Evolutionary conservation across 805 yeast species (phyloP), one percentile per base, ranked within the genome.

Genomic region (Kazachstania africana): DNA sequence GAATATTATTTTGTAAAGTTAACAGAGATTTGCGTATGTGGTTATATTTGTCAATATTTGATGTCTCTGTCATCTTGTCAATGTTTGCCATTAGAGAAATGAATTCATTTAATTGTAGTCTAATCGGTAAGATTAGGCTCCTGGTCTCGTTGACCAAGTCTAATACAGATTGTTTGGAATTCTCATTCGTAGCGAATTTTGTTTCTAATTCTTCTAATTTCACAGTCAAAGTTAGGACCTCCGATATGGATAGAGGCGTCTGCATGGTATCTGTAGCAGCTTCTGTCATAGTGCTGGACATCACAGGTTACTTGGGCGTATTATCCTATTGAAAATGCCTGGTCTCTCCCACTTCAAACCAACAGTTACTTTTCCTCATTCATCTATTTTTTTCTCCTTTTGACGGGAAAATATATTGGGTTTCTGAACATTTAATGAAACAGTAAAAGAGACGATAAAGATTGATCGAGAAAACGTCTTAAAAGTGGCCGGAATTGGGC

Each of bases 31-130:
- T 32, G 16, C 48, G 42, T 8, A 53, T 36, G 17, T 29, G 13
- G 6, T 18, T 16, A 28, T 43, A 50, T 28, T 39, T 46, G 27
- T 51, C 55, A 25, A 39, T 39, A 4, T 6, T 6, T 6, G 47
- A 32, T 13, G 41, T 27, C 6, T 26, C 34, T 4, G 27, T 31
- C 9, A 16, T 23, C 35, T 29, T 28, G 15, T 43, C 48, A n/a
- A 45, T 28, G n/a, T 29, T 37, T 2, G 56, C 41, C 36, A 53
- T 31, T 8, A 40, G 36, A 26, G 40, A 45, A 14, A 51, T 32
- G 16, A 51, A 45, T 8, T 47, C 55, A 32, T 48, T 51, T 23
- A 53, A 45, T 24, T 40, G 40, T 12, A 48, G 28, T 18, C 44
- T 26, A 10, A 42, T 26, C 3, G 46, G 46, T 16, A 38, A 27